Evolutionary conservation across 2,329 filamentous ascomycete species (phyloP).

Genomic region (Mycogone perniciosa): DNA sequence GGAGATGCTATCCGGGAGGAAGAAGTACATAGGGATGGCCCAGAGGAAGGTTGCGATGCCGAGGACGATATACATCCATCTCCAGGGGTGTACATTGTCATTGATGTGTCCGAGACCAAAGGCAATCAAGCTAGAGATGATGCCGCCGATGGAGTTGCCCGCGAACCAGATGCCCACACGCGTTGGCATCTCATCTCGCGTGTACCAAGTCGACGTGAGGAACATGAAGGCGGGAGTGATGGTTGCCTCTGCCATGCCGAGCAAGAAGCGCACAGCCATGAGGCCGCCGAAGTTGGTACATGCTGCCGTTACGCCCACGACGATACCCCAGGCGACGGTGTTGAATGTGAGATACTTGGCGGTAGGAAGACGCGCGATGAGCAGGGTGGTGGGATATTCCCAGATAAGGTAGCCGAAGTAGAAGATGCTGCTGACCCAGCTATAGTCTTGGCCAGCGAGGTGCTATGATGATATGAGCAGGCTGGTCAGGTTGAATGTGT

Average conservation of each 20-base stretch:
- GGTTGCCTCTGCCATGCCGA: conserved; percentile 49
- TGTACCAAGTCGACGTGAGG: conserved; percentile 49
- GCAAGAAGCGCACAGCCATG: conserved; percentile 43
- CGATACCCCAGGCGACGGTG: conserved; percentile 42
- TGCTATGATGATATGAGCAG: conserved; percentile 14
- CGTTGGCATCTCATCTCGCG: conserved; percentile 36
- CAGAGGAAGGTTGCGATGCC: conserved; percentile 46
- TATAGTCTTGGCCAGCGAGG: conserved; percentile 45
- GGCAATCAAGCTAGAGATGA: conserved; percentile 44
- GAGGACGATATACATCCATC: conserved; percentile 53
- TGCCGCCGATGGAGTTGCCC: conserved; percentile 43
- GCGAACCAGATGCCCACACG: conserved; percentile 52
- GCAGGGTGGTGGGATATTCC: conserved; percentile 42
- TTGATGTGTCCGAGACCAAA: conserved; percentile 51
- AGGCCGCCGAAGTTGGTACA: conserved; percentile 42
- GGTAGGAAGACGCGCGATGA: conserved; percentile 41
- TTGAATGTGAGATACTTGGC: conserved; percentile 41
- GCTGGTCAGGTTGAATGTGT: not conserved
- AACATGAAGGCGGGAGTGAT: conserved; percentile 48
- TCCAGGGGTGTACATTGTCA: conserved; percentile 42
- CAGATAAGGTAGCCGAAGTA: conserved; percentile 42
- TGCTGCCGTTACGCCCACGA: conserved; percentile 37
- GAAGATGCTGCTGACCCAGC: conserved; percentile 50
- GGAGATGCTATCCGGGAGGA: conserved; percentile 48
- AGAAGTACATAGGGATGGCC: conserved; percentile 40